These are phyloP conservation scores for Phialophora verrucosa DNA, from an alignment of 2,329 filamentous ascomycete genomes.

Conservation along the genomic window DNA sequence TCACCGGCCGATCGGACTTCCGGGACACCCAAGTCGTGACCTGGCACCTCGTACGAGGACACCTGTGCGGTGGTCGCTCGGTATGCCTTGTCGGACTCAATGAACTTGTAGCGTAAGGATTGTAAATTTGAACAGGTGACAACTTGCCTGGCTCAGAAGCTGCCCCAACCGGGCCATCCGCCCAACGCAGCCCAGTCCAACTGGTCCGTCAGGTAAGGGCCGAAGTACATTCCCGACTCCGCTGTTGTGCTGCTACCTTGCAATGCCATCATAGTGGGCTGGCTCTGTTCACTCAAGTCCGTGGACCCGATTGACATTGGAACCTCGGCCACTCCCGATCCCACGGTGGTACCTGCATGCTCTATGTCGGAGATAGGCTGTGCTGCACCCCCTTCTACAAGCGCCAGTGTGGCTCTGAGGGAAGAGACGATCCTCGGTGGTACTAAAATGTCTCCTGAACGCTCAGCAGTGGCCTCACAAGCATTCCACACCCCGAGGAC, in stretches of 20 bases:
- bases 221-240: background rate
- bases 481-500: constrained; percentile 53
- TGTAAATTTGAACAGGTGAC: background rate
- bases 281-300: constrained; percentile 22
- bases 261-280: constrained; percentile 24
- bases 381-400: constrained; percentile 22
- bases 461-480: constrained; percentile 36
- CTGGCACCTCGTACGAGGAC: background rate
- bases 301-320: constrained; percentile 22
- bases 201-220: background rate
- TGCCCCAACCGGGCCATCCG: constrained; percentile 26
- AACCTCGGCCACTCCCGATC: constrained; percentile 29
- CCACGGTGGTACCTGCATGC: constrained; percentile 13
- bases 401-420: constrained; percentile 40
- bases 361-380: constrained; percentile 13
- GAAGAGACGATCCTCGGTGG: constrained; percentile 43
- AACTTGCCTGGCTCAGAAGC: constrained; percentile 10
- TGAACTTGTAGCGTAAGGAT: background rate
- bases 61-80: background rate
- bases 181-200: constrained; percentile 22
- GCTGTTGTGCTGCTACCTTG: constrained; percentile 11
- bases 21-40: background rate
- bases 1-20: constrained; percentile 4
- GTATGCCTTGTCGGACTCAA: background rate
- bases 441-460: constrained; percentile 26